Evolutionary conservation across 768 basidiomycete genomes (phyloP).

Genomic region (Podaxis sp.): DNA sequence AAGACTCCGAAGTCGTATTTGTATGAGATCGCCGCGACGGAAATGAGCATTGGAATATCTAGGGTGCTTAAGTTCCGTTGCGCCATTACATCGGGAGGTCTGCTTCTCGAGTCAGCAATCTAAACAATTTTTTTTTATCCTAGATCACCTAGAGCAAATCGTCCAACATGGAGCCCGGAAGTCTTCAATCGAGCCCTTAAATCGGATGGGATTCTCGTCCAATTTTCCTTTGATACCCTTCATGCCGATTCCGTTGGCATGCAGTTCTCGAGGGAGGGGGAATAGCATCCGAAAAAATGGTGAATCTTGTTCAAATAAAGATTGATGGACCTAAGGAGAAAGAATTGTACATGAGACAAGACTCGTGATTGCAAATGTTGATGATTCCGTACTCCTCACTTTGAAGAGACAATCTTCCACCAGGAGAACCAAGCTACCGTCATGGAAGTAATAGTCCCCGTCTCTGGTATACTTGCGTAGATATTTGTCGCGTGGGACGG

Average conservation of each 20-base stretch:
- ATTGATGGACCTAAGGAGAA: conserved; percentile 1
- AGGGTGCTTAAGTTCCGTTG: not conserved
- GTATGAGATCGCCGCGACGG: not conserved
- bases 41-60: not conserved
- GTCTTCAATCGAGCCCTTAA: conserved; percentile 16
- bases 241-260: not conserved
- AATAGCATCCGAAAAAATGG: conserved; percentile 1
- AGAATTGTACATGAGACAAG: not conserved
- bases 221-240: not conserved
- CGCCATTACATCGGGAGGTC: not conserved
- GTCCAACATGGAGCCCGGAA: conserved; percentile 22
- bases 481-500: not conserved
- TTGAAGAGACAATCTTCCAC: not conserved
- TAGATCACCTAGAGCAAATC: conserved; percentile 21
- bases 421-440: not conserved
- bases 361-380: not conserved
- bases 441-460: not conserved
- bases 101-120: not conserved
- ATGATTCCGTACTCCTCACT: not conserved
- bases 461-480: not conserved
- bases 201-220: conserved; percentile 19
- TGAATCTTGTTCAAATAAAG: not conserved
- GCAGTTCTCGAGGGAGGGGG: not conserved
- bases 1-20: conserved; percentile 5
- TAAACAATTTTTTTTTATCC: not conserved